Conservation (phyloP, 1,139 yeast species). For the Protomyces arabidopsidicola region DNA sequence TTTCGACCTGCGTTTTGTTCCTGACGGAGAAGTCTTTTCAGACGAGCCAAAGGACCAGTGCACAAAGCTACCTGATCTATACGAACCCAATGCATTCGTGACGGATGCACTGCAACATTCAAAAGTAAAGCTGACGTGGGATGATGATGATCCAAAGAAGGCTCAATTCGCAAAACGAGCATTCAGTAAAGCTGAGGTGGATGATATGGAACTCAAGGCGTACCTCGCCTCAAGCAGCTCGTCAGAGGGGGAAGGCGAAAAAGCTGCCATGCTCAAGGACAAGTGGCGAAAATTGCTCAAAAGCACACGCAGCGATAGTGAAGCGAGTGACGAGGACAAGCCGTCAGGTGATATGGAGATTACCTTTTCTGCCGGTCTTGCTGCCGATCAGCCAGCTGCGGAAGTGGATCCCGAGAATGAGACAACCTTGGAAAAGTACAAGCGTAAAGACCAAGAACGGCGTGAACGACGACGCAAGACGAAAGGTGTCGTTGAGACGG, state of each 20-base stretch:
- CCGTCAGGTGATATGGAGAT: constrained; percentile 76
- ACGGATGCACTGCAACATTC: constrained; percentile 41
- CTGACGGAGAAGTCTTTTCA: constrained; percentile 82
- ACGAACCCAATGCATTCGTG: constrained; percentile 78
- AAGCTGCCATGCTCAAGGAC: constrained; percentile 42
- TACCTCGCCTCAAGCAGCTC: constrained; percentile 63
- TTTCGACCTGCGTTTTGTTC: constrained; percentile 86
- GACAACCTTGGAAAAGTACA: constrained; percentile 73
- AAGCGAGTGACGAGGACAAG: constrained; percentile 50
- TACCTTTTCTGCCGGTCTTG: constrained; percentile 84
- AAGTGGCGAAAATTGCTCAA: constrained; percentile 32
- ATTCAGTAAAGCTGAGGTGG: constrained; percentile 84
- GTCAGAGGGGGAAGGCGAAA: constrained; percentile 48
- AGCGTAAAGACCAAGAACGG: constrained; percentile 88
- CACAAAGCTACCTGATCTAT: constrained; percentile 63
- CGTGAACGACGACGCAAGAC: constrained; percentile 67
- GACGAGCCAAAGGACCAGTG: constrained; percentile 68
- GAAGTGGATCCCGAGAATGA: constrained; percentile 52
- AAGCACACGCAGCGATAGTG: constrained; percentile 34
- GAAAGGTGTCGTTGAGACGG: constrained; percentile 35
- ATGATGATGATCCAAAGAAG: constrained; percentile 92
- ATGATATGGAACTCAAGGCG: constrained; percentile 94
- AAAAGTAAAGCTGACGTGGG: constrained; percentile 43
- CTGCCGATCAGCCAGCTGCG: constrained; percentile 49
- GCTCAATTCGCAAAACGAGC: constrained; percentile 71